A percentile compares a stretch with the other conserved stretches of the same genome.
Evolutionary conservation across 495 filamentous ascomycete species (phyloP).

Genomic region (Penicillium odoratum): DNA sequence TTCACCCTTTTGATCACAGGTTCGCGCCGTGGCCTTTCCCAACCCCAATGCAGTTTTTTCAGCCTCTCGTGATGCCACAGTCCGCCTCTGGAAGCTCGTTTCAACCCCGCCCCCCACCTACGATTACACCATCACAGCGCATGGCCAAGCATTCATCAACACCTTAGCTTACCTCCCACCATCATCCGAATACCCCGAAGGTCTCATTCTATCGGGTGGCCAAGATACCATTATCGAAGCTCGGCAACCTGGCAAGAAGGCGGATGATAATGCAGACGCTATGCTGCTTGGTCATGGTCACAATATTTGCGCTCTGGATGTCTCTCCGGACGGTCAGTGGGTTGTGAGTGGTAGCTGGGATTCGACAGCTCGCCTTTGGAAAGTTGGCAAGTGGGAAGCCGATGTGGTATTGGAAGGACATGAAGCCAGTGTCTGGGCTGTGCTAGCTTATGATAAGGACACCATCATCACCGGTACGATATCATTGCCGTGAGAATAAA

Average conservation of each 20-base stretch:
- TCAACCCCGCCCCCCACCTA: slow-evolving; percentile 66
- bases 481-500: not conserved
- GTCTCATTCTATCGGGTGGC: slow-evolving; percentile 82
- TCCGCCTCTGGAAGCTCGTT: slow-evolving; percentile 78
- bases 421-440: slow-evolving; percentile 83
- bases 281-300: slow-evolving; percentile 81
- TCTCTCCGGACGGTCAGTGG: slow-evolving; percentile 63
- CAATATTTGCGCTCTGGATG: slow-evolving; percentile 87
- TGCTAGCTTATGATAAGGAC: slow-evolving; percentile 75
- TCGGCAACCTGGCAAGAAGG: slow-evolving; percentile 62
- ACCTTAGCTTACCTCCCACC: slow-evolving; percentile 74
- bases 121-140: slow-evolving; percentile 71
- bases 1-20: slow-evolving; percentile 50
- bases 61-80: slow-evolving; percentile 87
- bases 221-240: slow-evolving; percentile 93
- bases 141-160: slow-evolving; percentile 83
- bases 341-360: slow-evolving; percentile 98
- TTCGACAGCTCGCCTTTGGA: slow-evolving; percentile 77
- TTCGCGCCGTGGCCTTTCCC: slow-evolving; percentile 84
- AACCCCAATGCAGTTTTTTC: slow-evolving; percentile 71
- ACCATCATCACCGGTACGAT: slow-evolving; percentile 75
- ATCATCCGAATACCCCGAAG: slow-evolving; percentile 68
- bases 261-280: slow-evolving; percentile 76
- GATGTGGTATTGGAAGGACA: slow-evolving; percentile 72
- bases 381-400: slow-evolving; percentile 71